Base-by-base conservation (phyloP, 352 stramenopile genomes). In the Pythium periplocum region DNA sequence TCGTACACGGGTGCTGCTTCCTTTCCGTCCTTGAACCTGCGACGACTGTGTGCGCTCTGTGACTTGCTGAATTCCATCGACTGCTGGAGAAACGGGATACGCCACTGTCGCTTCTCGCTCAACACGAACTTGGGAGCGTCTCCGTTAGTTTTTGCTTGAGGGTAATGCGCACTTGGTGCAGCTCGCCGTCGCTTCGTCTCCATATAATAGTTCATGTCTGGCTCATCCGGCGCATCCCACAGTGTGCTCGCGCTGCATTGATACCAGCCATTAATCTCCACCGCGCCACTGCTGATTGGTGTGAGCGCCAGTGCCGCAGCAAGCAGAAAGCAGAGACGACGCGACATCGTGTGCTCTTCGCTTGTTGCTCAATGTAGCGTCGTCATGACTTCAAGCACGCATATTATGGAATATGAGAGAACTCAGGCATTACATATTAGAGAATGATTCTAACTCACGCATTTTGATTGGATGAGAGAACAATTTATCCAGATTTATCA, bases 241-340 rank as follows among this genome's bases (percentile, higher is more conserved):
- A 64, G 57, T 26, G 65, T 73, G 51, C 57, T 73, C 6, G 50
- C 36, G 36, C 52, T 61, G 57, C 65, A 73, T 39, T 64, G 60
- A 53, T 62, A 73, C 65, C 65, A 73, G 42, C 65, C 65, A 33
- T 73, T 73, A 50, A 69, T 35, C 34, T 43, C 61, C 50, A 70
- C 61, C 11, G 54, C 8, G 46, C 37, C 9, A 45, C 37, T 32
- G 3, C 17, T 26, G 17, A 26, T 26, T 26, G n/a, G 11, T 36
- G 45, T 37, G 12, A 4, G 11, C 31, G 26, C 4, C 41, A 30
- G 6, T 36, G 42, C 55, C 58, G 59, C 31, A 51, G 33, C 42
- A 12, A 3, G 36, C 37, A 8, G 45, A n/a, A 38, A 34, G 36
- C 26, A 38, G 52, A 39, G 36, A 45, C 43, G 4, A 38, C 45